These are phyloP conservation scores for Fusarium anthophilum DNA, from an alignment of 2,329 filamentous ascomycete species.

Conservation along the genomic window DNA sequence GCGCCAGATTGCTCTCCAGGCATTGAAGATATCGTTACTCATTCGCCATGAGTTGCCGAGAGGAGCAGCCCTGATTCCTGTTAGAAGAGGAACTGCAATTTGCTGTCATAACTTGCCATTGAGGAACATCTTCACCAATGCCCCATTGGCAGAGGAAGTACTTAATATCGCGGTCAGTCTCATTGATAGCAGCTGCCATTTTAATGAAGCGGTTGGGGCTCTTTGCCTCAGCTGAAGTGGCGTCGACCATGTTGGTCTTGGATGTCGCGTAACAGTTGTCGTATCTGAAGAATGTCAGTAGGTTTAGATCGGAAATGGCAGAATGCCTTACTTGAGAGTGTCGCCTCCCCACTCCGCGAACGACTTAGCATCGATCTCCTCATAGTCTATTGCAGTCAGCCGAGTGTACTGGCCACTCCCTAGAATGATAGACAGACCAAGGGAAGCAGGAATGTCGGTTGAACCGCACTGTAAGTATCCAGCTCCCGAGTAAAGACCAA, in stretches of 20 bases:
- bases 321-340: slow-evolving; percentile 63
- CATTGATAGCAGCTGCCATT: slow-evolving; percentile 56
- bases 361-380: slow-evolving; percentile 52
- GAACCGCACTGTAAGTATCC: slow-evolving; percentile 57
- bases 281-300: slow-evolving; percentile 45
- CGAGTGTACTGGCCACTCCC: too few species aligned
- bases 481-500: slow-evolving; percentile 64
- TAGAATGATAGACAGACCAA: slow-evolving; percentile 44
- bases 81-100: not conserved
- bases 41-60: slow-evolving; percentile 61
- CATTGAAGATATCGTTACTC: slow-evolving; percentile 63
- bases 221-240: slow-evolving; percentile 49
- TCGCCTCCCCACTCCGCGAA: slow-evolving; percentile 58
- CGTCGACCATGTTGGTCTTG: slow-evolving; percentile 53
- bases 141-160: slow-evolving; percentile 66
- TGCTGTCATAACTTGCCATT: slow-evolving; percentile 46
- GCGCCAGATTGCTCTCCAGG: slow-evolving; percentile 61
- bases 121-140: slow-evolving; percentile 56
- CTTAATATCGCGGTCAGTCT: slow-evolving; percentile 53
- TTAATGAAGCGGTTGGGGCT: slow-evolving; percentile 55
- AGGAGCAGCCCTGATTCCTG: slow-evolving; percentile 47
- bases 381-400: slow-evolving; percentile 45
- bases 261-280: slow-evolving; percentile 61
- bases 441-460: slow-evolving; percentile 53
- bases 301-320: fast-evolving